A percentile compares a stretch with the other conserved stretches of the same genome.
These are phyloP conservation scores for Rhizoctonia solani DNA, from an alignment of 1,284 basidiomycete genomes.

Conservation along the genomic window DNA sequence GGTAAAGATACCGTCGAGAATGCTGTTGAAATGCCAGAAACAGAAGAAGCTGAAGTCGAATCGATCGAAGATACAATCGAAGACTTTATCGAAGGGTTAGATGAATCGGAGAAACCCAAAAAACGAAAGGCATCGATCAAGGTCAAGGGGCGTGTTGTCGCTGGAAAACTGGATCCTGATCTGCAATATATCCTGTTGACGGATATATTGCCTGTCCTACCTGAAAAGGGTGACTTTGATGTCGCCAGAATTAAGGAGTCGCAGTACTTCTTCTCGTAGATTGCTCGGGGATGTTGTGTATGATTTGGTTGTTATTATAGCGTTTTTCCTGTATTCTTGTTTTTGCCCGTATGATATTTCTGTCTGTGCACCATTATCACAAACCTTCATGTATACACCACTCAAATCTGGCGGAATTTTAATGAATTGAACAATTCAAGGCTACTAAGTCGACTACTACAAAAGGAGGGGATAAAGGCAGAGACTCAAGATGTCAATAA, in stretches of 20 bases:
- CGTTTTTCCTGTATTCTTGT: conserved; percentile 20
- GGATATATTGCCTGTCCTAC: conserved; percentile 81
- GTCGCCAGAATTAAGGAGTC: conserved; percentile 83
- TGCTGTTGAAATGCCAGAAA: conserved; percentile 36
- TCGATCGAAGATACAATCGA: conserved; percentile 41
- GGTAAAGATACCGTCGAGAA: conserved; percentile 26
- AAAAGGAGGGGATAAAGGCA: no score
- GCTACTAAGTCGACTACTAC: background rate
- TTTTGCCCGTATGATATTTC: background rate
- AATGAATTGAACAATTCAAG: background rate
- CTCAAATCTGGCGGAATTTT: background rate
- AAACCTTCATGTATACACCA: conserved; percentile 26
- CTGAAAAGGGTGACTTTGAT: conserved; percentile 86
- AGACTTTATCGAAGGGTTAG: background rate
- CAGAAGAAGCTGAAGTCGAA: conserved; percentile 42
- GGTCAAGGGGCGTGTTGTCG: conserved; percentile 1
- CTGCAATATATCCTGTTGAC: conserved; percentile 69
- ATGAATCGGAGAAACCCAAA: conserved; percentile 40
- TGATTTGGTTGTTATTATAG: background rate
- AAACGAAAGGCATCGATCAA: conserved; percentile 14
- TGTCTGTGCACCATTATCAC: background rate
- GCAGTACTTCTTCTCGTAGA: conserved; percentile 88
- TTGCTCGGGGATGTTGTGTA: background rate
- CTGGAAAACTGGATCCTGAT: conserved; percentile 41
- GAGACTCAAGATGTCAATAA: no score